These are phyloP conservation scores for Rhodosorus marinus DNA, from an alignment of 23 red algal species.

Conservation along the genomic window DNA sequence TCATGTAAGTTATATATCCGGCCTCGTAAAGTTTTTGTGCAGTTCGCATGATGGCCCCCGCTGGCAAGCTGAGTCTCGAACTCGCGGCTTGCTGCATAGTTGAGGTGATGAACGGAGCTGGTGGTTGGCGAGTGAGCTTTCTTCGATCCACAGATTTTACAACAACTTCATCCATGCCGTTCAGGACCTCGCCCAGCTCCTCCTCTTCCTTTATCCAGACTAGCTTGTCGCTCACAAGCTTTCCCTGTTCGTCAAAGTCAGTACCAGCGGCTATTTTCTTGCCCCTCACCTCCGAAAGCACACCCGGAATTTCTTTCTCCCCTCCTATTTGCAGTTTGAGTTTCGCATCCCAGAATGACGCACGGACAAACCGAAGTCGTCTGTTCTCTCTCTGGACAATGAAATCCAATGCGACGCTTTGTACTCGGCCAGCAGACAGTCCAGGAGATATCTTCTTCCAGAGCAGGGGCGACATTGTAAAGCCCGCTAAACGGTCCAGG, in stretches of 20 bases:
- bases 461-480: conserved; percentile 83
- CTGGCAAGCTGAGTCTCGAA: conserved; percentile 39
- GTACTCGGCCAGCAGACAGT: conserved; percentile 79
- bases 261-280: conserved; percentile 39
- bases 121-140: conserved; percentile 15
- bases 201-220: not conserved
- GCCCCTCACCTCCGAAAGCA: conserved; percentile 4
- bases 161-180: conserved; percentile 3
- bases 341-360: conserved; percentile 10
- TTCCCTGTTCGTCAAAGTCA: conserved; percentile 83
- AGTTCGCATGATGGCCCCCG: conserved; percentile 52
- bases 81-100: conserved; percentile 86
- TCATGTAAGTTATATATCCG: conserved; percentile 95
- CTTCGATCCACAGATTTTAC: conserved; percentile 3
- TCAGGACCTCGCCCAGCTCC: not conserved
- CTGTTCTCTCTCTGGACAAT: conserved; percentile 66
- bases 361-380: conserved; percentile 36
- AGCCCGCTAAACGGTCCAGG: conserved; percentile 83
- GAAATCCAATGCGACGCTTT: conserved; percentile 71
- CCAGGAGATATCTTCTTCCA: conserved; percentile 89
- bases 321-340: conserved; percentile 5
- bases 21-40: conserved; percentile 83
- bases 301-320: not conserved
- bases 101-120: conserved; percentile 77
- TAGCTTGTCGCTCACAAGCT: conserved; percentile 6